A percentile compares a stretch with the other conserved stretches of the same genome.
These are phyloP conservation scores for Cladophialophora psammophila DNA, from an alignment of 2,329 filamentous ascomycete genomes.

Conservation along the genomic window DNA sequence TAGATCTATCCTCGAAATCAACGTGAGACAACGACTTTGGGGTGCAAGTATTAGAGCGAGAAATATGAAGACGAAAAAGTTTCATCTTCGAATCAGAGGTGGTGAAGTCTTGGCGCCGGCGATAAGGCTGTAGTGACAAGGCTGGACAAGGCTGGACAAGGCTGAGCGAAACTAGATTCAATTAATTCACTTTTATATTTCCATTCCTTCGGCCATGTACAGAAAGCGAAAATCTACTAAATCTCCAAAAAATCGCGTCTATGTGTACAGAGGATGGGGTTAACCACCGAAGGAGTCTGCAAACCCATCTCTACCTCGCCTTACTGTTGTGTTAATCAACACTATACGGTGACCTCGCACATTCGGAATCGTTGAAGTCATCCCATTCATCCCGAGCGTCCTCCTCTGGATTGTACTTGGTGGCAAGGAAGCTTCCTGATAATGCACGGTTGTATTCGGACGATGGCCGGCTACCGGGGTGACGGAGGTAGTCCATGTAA, in stretches of 20 bases:
- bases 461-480: conserved; percentile 30
- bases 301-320: neutral
- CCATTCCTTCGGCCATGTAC: neutral
- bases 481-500: conserved; percentile 36
- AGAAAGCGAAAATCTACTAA: neutral
- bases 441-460: conserved; percentile 30
- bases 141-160: conserved; percentile 3
- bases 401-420: conserved; percentile 24
- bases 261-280: neutral
- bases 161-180: neutral
- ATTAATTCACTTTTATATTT: neutral
- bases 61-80: neutral
- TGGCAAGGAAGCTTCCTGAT: conserved; percentile 29
- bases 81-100: neutral
- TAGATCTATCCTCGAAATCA: neutral
- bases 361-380: conserved; percentile 26
- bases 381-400: conserved; percentile 15
- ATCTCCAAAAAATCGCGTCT: neutral
- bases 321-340: conserved; percentile 27
- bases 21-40: neutral
- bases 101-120: neutral
- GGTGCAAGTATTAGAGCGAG: neutral
- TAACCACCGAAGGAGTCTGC: neutral
- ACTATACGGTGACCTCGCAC: conserved; percentile 34
- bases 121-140: neutral